Evolutionary conservation across 2,329 filamentous ascomycete species (phyloP).

Genomic region (Mycogone perniciosa): DNA sequence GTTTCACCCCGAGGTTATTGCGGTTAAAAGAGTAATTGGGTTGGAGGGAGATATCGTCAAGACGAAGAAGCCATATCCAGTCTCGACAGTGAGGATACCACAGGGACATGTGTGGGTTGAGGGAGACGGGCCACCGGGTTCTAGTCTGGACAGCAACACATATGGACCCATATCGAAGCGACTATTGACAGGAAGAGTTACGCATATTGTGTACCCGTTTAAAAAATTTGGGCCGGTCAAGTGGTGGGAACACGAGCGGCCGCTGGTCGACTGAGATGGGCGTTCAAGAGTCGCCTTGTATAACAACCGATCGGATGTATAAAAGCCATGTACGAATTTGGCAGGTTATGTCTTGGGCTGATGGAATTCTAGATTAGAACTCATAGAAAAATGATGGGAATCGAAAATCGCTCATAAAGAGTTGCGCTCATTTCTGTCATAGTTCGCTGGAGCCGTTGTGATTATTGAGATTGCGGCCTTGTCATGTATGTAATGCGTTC

Average conservation of each 20-base stretch:
- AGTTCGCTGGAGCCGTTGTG: no score
- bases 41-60: slow-evolving; percentile 72
- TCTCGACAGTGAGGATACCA: slow-evolving; percentile 58
- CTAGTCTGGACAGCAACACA: slow-evolving; percentile 76
- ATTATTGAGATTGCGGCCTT: no score
- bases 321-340: no score
- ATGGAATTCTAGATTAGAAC: no score
- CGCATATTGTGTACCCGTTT: slow-evolving; percentile 65
- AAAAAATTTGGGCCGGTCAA: slow-evolving; percentile 49
- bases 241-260: slow-evolving; percentile 48
- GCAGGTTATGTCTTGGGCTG: no score
- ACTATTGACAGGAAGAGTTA: slow-evolving; percentile 68
- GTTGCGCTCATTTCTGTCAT: no score
- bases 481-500: no score
- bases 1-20: slow-evolving; percentile 58
- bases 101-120: slow-evolving; percentile 91
- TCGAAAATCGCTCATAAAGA: no score
- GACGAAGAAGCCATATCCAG: slow-evolving; percentile 56
- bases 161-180: slow-evolving; percentile 78
- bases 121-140: slow-evolving; percentile 69
- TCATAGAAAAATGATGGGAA: no score
- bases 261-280: slow-evolving; percentile 15
- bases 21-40: slow-evolving; percentile 78
- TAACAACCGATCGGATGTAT: no score
- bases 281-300: neutral